Conservation (phyloP, 768 basidiomycete species). For the Lactarius pseudohatsudake region DNA sequence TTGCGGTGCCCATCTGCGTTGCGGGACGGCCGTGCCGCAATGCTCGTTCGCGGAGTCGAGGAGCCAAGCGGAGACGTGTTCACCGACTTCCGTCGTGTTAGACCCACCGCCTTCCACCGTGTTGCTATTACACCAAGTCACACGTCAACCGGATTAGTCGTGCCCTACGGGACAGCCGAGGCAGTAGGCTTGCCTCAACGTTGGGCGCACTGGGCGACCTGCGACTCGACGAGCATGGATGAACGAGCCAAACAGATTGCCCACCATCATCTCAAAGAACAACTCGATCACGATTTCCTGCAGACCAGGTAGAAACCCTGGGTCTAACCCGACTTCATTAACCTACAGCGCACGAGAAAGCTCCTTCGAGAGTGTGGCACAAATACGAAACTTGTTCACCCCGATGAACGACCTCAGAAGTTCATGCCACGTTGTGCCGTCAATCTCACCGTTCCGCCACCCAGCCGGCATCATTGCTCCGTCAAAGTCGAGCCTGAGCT, state of each 20-base stretch:
- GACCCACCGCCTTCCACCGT: too few species aligned
- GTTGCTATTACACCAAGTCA: too few species aligned
- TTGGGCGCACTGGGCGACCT: too few species aligned
- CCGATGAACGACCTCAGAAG: background rate
- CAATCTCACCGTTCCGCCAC: background rate
- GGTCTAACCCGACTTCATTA: background rate
- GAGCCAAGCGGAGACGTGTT: background rate
- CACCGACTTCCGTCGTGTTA: too few species aligned
- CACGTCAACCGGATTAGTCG: too few species aligned
- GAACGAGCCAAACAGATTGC: too few species aligned
- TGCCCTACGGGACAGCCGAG: too few species aligned
- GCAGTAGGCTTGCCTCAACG: too few species aligned
- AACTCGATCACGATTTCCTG: background rate
- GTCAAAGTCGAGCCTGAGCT: background rate
- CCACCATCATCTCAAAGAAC: too few species aligned
- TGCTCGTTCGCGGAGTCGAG: background rate
- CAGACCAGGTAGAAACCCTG: background rate
- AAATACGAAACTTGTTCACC: background rate
- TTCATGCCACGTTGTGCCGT: background rate
- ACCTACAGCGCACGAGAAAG: background rate
- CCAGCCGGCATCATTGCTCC: background rate
- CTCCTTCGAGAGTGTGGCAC: background rate
- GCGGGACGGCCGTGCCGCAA: slow-evolving; percentile 12
- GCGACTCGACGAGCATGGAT: too few species aligned
- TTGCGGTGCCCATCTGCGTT: slow-evolving; percentile 10